Base-by-base conservation (phyloP, 2,329 filamentous ascomycete genomes). In the Fusarium piperis region DNA sequence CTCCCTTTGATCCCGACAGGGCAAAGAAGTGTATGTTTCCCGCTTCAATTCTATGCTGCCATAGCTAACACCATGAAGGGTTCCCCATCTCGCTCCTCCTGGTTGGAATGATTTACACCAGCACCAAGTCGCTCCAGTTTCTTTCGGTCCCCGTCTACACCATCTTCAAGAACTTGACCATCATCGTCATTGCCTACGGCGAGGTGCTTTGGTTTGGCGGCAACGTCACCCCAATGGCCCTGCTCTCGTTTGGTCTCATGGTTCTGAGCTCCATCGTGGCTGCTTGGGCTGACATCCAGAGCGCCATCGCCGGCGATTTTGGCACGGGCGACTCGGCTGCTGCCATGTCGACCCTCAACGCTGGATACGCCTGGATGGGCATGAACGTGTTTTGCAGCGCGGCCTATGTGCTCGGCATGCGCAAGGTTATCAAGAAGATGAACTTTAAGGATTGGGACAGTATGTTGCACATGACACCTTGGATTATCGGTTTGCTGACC, bases 361-460 rank as follows among this genome's bases (percentile, higher is more conserved):
- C 95, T 30, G 96, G 96, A 48, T 99, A 99, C 80, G 90, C 97
- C 68, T 99, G 96, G 96, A 98, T 99, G 95, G 87, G 94, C 76
- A 86, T 97, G 83, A 99, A 99, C 83, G 97, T 97, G 78, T 90
- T 98, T 81, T 98, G 94, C 87, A 95, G 93, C 30, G 94, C 96
- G 2, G 90, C 93, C 23, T 98, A 97, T 78, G 87, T 98, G 52
- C 85, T 99, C 71, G 90, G 93, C 75, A 98, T 98, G 95, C 92
- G 96, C 81, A 98, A 98, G 88, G 92, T 97, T 74, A 98, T 99
- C 82, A 98, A 98, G 91, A 90, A 97, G 84, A 98, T 97, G 86
- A 98, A 97, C 87, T 98, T 99, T 85, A 98, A 97, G 88, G 96
- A 98, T 82, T 98, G 97, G 87, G 96, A 99, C 82, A 97, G 95